phyloP scores from a whole-genome alignment of 2,329 filamentous ascomycete genomes.

The Talaromyces sp. region DNA sequence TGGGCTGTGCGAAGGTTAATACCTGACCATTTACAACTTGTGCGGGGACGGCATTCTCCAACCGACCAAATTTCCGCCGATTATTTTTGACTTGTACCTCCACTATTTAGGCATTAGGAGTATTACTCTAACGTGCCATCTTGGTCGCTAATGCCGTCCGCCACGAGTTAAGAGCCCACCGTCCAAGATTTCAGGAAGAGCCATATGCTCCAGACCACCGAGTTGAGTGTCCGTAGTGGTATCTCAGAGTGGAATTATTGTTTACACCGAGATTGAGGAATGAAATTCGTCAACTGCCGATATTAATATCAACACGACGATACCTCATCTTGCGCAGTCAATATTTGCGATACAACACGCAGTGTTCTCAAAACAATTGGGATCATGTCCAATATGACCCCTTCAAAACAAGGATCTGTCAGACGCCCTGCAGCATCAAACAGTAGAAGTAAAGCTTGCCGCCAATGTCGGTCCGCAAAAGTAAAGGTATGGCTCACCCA shows the following conservation, averaged over 20 bases:
- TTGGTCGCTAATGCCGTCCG: neutral
- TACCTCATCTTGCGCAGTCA: neutral
- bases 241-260: neutral
- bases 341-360: neutral
- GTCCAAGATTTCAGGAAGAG: neutral
- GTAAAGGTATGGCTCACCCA: conserved; percentile 1
- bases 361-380: neutral
- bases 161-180: neutral
- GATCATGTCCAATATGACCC: neutral
- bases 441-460: conserved; percentile 1
- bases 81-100: neutral
- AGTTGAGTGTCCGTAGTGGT: neutral
- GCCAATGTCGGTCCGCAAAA: neutral
- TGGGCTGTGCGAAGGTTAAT: neutral
- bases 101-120: neutral
- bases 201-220: neutral
- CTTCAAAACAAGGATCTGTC: neutral
- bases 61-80: neutral
- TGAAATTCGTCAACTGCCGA: neutral
- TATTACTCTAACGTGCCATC: neutral
- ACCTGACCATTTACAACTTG: neutral
- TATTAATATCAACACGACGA: neutral
- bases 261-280: neutral
- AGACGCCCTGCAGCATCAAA: neutral
- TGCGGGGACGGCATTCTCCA: too few species aligned